Base-by-base conservation (phyloP, 495 filamentous ascomycete species). In the Cladorrhinum samala region DNA sequence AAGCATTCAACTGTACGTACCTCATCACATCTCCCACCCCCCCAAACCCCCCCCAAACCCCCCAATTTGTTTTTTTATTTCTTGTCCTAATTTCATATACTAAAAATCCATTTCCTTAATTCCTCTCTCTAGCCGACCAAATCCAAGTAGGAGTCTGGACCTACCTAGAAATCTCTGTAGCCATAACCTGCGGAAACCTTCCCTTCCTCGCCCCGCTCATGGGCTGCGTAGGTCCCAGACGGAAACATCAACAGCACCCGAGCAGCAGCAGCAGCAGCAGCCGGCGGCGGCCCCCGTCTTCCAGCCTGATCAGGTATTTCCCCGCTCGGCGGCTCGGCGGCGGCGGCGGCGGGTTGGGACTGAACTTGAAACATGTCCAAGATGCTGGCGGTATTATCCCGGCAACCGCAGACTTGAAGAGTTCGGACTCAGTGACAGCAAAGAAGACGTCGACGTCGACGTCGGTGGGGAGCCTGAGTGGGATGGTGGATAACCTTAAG, bases 171-270 rank as follows among this genome's bases (percentile, higher is more conserved):
- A 42, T 60, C 24, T 56, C 57, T 2, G 51, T 53, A n/a, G 57
- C 49, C 7, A 56, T 60, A 33, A 56, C 57, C 2, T 60, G 57
- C 49, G 57, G 53, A 5, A 60, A 56, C n/a, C 50, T 60, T 4
- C 57, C 57, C 1, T 53, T 60, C 17, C 40, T 60, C 6, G 57
- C 57, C 0, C 53, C 57, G 0, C 16, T 60, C 5, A 0, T 56
- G 7, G 57, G 53, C 1, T 59, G 56, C 25, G 14, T 55, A 4
- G 52, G 56, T 19, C 41, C 56, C 3, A 3, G 20, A 3, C 9
- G 45, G 1, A 16, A 33, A 23, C 24, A 20, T 20, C 21, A 33
- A 6, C 21, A 27, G 11, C 21, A 20, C 3, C 21, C 21, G n/a
- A 13, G 16, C 19, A 27, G 13, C 9, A 33, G 21, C 7, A 33